Base-by-base conservation (phyloP, 495 filamentous ascomycete species). In the Neurospora sp. region DNA sequence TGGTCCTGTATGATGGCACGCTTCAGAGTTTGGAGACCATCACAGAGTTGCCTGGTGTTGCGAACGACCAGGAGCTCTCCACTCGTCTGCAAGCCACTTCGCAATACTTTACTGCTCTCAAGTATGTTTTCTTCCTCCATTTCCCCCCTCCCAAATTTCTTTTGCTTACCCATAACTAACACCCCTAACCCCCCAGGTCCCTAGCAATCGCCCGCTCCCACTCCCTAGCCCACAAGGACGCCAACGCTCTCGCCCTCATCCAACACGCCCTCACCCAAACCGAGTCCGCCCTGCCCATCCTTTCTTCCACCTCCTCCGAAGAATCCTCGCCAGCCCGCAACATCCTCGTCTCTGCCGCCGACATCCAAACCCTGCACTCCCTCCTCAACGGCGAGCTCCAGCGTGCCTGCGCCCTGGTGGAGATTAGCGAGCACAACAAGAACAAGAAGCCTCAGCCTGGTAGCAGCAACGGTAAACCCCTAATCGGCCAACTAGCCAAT, bases 1-100 rank as follows among this genome's bases (percentile, higher is more conserved):
- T 94, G 14, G 94, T 93, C 2, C 85, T 98, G n/a, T 98, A 98
- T 79, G 94, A 98, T 77, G 92, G 93, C 35, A 97, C 90, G 5
- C 80, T 99, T 14, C 83, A 93, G 82, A 97, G 93, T 81, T 82
- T 99, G 72, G 93, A 98, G 69, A 94, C 94, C 27, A 89, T 97
- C 75, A 92, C 92, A 74, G 92, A 96, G 71, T 86, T 99, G 12
- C 91, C 94, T 0, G 96, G 96, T 79, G 90, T 97, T 35, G 94
- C 92, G n/a, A 91, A 93, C 31, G 96, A 99, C 77, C 86, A 90
- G 53, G 82, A 81, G 18, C 91, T 99, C 74, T 83, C 93, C 4
- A 82, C 85, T 16, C 93, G 96, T 76, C 83, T 99, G 3, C 88
- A 93, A 69, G 88, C 89, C 3, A 95, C 94, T 76, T 86, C 88